Evolutionary conservation across 1,284 basidiomycete species (phyloP).

Genomic region (Cryptococcus sp.): DNA sequence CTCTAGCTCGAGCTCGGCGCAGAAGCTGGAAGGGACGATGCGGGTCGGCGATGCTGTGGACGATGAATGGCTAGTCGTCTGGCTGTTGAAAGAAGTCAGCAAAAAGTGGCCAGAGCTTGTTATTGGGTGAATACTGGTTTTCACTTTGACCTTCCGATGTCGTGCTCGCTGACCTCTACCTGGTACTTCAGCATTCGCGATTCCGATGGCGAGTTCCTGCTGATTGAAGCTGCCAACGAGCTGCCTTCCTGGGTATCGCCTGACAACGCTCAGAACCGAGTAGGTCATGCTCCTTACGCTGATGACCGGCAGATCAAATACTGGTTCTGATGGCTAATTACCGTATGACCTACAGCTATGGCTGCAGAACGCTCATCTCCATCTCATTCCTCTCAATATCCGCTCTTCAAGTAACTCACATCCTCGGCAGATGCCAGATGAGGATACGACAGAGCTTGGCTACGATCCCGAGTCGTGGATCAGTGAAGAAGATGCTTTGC

Average conservation of each 20-base stretch:
- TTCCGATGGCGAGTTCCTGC: slow-evolving; percentile 91
- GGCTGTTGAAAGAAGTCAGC: slow-evolving; percentile 77
- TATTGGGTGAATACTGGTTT: slow-evolving; percentile 53
- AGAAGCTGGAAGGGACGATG: slow-evolving; percentile 69
- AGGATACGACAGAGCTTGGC: slow-evolving; percentile 53
- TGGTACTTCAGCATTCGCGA: slow-evolving; percentile 64
- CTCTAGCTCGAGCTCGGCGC: neutral
- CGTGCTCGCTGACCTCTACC: too few species aligned
- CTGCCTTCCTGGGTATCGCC: slow-evolving; percentile 91
- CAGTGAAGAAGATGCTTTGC: slow-evolving; percentile 66
- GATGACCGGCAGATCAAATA: neutral
- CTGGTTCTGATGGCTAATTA: too few species aligned
- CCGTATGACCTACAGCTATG: slow-evolving; percentile 66
- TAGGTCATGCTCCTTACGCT: slow-evolving; percentile 57
- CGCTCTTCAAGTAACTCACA: slow-evolving; percentile 64
- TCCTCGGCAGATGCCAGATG: slow-evolving; percentile 60
- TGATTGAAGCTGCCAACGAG: slow-evolving; percentile 92
- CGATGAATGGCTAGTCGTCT: slow-evolving; percentile 96
- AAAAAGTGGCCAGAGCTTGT: slow-evolving; percentile 73
- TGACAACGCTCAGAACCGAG: slow-evolving; percentile 85
- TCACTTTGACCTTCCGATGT: too few species aligned
- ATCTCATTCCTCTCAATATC: slow-evolving; percentile 78
- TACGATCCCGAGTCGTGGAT: slow-evolving; percentile 63
- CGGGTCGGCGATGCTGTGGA: slow-evolving; percentile 94
- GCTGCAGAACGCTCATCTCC: slow-evolving; percentile 78